Percentiles rank a stretch among this genome's conserved stretches.
These are phyloP conservation scores for Penicilliopsis zonata DNA, from an alignment of 495 filamentous ascomycete genomes.

Conservation along the genomic window DNA sequence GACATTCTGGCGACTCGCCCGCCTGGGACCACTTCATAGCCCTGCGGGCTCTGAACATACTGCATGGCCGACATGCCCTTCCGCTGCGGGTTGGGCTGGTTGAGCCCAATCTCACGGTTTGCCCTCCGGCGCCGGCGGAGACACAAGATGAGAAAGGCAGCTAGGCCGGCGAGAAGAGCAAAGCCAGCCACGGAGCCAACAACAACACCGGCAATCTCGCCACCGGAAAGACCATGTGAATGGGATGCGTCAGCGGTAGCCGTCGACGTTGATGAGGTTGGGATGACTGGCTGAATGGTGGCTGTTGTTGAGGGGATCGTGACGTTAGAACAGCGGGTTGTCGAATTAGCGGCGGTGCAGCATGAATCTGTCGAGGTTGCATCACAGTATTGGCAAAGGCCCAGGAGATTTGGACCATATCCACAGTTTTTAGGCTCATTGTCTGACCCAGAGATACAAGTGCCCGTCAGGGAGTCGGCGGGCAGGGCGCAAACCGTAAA, in stretches of 20 bases:
- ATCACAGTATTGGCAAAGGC: constrained; percentile 79
- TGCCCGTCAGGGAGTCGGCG: constrained; percentile 56
- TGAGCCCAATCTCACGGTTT: constrained; percentile 56
- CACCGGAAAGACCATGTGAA: constrained; percentile 54
- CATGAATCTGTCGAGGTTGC: constrained; percentile 86
- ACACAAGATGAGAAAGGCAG: constrained; percentile 48
- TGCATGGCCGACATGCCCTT: constrained; percentile 42
- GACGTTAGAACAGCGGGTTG: constrained; percentile 57
- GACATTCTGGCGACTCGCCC: constrained; percentile 94
- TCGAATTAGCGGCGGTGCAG: constrained; percentile 70
- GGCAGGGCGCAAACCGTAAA: constrained; percentile 84
- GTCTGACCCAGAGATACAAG: constrained; percentile 59
- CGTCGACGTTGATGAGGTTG: constrained; percentile 27
- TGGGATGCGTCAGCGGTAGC: constrained; percentile 13
- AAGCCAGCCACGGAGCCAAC: constrained; percentile 66
- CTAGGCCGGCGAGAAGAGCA: constrained; percentile 50
- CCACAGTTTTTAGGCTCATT: constrained; percentile 90
- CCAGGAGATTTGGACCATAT: constrained; percentile 65
- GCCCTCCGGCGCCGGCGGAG: constrained; percentile 46
- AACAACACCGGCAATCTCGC: constrained; percentile 82
- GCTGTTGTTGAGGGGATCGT: constrained; percentile 63
- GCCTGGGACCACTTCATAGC: constrained; percentile 67
- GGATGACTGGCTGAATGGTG: constrained; percentile 50
- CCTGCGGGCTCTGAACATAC: constrained; percentile 35
- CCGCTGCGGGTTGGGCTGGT: constrained; percentile 73